Conservation (phyloP, 2,329 filamentous ascomycete genomes). For the Clonostachys rosea region DNA sequence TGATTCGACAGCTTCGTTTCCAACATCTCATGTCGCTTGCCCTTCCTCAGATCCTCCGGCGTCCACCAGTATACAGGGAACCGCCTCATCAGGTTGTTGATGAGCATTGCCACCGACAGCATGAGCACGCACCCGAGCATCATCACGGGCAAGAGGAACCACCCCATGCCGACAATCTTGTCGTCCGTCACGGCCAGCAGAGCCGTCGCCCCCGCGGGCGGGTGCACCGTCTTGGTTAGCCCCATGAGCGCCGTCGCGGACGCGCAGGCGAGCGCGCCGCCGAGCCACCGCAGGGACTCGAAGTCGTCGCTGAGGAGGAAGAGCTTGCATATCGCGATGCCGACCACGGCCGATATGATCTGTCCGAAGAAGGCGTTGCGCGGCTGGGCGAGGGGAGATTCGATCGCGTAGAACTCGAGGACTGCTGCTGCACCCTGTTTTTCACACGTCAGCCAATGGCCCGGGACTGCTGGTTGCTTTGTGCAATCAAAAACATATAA, state of each 20-base stretch:
- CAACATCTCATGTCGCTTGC: neutral
- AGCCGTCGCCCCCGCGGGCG: conserved; percentile 71
- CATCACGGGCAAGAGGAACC: conserved; percentile 62
- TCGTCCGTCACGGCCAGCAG: conserved; percentile 61
- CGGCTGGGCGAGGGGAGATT: conserved; percentile 69
- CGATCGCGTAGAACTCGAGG: conserved; percentile 68
- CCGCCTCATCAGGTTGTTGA: conserved; percentile 65
- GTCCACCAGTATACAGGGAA: conserved; percentile 73
- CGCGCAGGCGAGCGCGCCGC: conserved; percentile 61
- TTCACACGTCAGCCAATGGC: neutral
- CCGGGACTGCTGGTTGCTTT: neutral
- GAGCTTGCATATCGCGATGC: conserved; percentile 59
- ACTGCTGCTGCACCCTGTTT: conserved; percentile 67
- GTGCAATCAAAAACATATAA: neutral
- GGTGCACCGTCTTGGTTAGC: conserved; percentile 67
- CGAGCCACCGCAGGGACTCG: conserved; percentile 55
- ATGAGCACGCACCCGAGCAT: conserved; percentile 57
- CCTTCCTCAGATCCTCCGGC: conserved; percentile 21
- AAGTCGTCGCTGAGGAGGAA: conserved; percentile 47
- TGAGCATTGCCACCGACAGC: conserved; percentile 53
- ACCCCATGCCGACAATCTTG: conserved; percentile 53
- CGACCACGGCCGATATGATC: conserved; percentile 54
- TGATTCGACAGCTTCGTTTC: too few species aligned
- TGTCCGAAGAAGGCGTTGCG: conserved; percentile 68
- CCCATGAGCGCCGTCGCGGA: conserved; percentile 60